Evolutionary conservation across 169 alveolate genomes (phyloP), one percentile per base, ranked within the genome.

Genomic region (Cryptosporidium xiaoi): DNA sequence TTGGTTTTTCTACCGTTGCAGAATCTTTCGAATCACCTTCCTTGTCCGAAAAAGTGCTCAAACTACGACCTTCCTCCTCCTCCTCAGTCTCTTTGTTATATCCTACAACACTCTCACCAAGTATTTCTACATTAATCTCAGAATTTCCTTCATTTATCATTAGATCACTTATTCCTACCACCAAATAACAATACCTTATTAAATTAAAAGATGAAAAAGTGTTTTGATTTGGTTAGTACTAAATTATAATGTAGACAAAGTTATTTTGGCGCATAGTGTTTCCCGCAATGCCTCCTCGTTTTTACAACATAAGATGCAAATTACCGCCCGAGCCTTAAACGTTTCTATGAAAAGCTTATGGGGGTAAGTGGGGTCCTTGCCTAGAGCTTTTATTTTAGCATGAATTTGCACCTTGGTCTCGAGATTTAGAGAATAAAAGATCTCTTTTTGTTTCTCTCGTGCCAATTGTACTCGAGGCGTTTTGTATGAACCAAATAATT

Each of bases 261-360:
- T 48, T 51, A 69, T 24, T 51, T 69, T 69, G 83, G 83, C 83
- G 83, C 83, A 20, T 44, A 50, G 40, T 24, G 34, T 51, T 69
- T 66, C 83, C 83, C 83, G 83, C 83, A 69, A 69, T 69, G 83
- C 83, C 83, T 69, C 83, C 83, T 69, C 83, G 83, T 53, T 69
- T 69, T 69, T 69, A 69, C 66, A 50, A 48, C 83, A 50, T 64
- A 66, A 69, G 83, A 64, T 69, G 83, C 68, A 69, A 18, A 44
- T 69, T 69, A n/a, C 83, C 83, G 83, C 83, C 67, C 33, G 60
- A 53, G 64, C 64, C 55, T 7, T 34, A 15, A 24, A 53, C 7
- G 44, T 31, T 51, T 1, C n/a, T 51, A 33, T 56, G 46, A 55
- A 46, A 66, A 53, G 64, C 29, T 53, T 3, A 16, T 16, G 48